Evolutionary conservation across 2,329 filamentous ascomycete species (phyloP).

Genomic region (Volutella citrinella): DNA sequence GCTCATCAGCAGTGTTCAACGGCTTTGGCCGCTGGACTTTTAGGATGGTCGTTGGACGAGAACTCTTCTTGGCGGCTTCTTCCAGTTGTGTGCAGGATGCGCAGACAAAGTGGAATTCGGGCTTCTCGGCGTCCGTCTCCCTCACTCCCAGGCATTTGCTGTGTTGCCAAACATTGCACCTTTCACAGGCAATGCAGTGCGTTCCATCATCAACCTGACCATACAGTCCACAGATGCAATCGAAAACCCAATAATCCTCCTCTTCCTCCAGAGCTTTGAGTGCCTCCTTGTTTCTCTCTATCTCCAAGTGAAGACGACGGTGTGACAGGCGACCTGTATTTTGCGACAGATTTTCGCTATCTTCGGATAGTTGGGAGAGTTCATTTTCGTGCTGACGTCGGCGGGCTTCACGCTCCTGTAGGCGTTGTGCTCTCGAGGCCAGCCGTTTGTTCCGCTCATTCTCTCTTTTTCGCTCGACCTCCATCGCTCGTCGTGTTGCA

Average conservation of each 20-base stretch:
- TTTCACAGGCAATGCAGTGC: slow-evolving; percentile 90
- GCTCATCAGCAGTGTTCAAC: slow-evolving; percentile 7
- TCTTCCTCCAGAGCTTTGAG: slow-evolving; percentile 69
- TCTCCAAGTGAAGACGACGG: slow-evolving; percentile 75
- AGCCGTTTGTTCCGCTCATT: slow-evolving; percentile 76
- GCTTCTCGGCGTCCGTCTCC: slow-evolving; percentile 73
- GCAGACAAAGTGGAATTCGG: slow-evolving; percentile 88
- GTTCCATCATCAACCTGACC: slow-evolving; percentile 93
- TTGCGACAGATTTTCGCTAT: slow-evolving; percentile 58
- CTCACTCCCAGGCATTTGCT: slow-evolving; percentile 84
- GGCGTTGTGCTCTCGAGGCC: slow-evolving; percentile 78
- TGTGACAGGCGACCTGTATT: slow-evolving; percentile 67
- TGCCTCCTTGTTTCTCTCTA: slow-evolving; percentile 75
- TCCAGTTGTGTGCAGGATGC: slow-evolving; percentile 69
- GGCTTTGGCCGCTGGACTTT: slow-evolving; percentile 37
- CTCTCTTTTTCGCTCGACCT: slow-evolving; percentile 57
- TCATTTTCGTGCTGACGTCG: slow-evolving; percentile 84
- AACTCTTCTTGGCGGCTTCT: slow-evolving; percentile 60
- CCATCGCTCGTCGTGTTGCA: slow-evolving; percentile 65
- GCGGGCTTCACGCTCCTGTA: slow-evolving; percentile 81
- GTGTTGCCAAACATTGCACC: slow-evolving; percentile 95
- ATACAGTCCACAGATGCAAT: slow-evolving; percentile 87
- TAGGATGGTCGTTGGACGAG: slow-evolving; percentile 49
- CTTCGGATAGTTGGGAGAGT: slow-evolving; percentile 73
- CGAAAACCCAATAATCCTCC: slow-evolving; percentile 89